Percentiles rank a stretch among this genome's conserved stretches.
Evolutionary conservation across 2,329 filamentous ascomycete genomes (phyloP).

Genomic region (Elsinoe australis): DNA sequence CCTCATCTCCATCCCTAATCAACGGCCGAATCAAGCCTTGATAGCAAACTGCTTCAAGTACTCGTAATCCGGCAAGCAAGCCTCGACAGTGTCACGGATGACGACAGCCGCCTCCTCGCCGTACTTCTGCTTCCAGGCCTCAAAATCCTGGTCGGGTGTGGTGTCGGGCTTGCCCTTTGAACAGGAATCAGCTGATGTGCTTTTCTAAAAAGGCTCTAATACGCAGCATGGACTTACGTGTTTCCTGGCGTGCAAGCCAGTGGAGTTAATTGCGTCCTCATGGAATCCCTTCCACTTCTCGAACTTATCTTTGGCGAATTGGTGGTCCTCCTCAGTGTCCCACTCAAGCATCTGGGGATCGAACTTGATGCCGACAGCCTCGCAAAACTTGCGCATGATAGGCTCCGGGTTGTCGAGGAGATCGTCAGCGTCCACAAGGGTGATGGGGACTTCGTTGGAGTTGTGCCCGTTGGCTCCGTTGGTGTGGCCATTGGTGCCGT

Average conservation of each 20-base stretch:
- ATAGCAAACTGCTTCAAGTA: constrained; percentile 73
- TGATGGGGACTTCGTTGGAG: constrained; percentile 53
- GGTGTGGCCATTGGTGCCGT: constrained; percentile 27
- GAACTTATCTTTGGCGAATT: constrained; percentile 64
- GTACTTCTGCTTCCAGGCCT: constrained; percentile 66
- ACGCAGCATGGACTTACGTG: too few species aligned
- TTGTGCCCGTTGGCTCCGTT: constrained; percentile 28
- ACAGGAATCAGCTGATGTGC: too few species aligned
- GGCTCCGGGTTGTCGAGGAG: constrained; percentile 75
- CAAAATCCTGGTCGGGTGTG: constrained; percentile 58
- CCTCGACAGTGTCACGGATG: constrained; percentile 63
- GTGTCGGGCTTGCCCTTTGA: constrained; percentile 52
- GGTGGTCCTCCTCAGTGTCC: constrained; percentile 66
- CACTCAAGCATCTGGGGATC: constrained; percentile 72
- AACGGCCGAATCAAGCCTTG: too few species aligned
- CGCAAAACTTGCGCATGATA: constrained; percentile 72
- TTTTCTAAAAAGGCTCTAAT: too few species aligned
- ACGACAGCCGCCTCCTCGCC: constrained; percentile 62
- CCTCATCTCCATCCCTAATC: not conserved
- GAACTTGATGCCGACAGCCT: constrained; percentile 71
- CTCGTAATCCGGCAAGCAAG: constrained; percentile 67
- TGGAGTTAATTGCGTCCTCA: constrained; percentile 83
- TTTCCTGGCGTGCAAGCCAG: constrained; percentile 61
- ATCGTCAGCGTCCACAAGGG: constrained; percentile 88
- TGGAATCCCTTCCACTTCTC: constrained; percentile 98